These are phyloP conservation scores for Lolium multiflorum DNA, from an alignment of 176 grass and related monocot species.

Conservation along the genomic window DNA sequence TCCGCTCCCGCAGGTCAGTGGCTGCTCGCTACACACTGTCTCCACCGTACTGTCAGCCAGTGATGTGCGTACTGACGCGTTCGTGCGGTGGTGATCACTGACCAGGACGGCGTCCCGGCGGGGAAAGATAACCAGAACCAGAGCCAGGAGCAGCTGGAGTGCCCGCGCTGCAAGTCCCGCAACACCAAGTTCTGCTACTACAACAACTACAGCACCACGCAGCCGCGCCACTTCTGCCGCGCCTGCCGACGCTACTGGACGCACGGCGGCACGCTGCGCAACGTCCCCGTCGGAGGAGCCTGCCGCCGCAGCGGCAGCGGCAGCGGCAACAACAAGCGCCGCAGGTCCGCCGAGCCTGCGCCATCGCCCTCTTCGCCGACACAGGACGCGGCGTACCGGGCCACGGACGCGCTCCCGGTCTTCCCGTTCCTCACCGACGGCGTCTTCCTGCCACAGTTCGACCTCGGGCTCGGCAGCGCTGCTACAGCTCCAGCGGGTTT, in stretches of 20 bases:
- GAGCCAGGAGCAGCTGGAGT: conserved; percentile 30
- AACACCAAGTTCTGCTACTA: conserved; percentile 88
- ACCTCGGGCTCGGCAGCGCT: background rate
- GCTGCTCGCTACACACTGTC: background rate
- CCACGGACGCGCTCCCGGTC: background rate
- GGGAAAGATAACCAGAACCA: background rate
- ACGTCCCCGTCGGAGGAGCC: conserved; percentile 79
- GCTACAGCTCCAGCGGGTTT: background rate
- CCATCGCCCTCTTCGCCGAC: background rate
- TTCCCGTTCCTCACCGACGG: conserved; percentile 54
- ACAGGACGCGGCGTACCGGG: background rate
- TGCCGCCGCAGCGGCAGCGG: conserved; percentile 36
- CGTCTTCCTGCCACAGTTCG: conserved; percentile 43
- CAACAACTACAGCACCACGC: conserved; percentile 72
- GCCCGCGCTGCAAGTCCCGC: conserved; percentile 60
- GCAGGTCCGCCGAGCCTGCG: conserved; percentile 32
- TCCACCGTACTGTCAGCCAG: no score
- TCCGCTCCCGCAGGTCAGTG: conserved; percentile 31
- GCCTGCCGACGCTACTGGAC: conserved; percentile 83
- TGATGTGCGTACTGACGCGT: no score
- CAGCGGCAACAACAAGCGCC: conserved; percentile 72
- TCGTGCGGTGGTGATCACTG: no score
- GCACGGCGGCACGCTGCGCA: conserved; percentile 77
- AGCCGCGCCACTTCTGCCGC: conserved; percentile 94
- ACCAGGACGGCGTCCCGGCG: no score